These are phyloP conservation scores for Solanum hybrid DNA, from an alignment of 305 asterid genomes.

Conservation along the genomic window DNA sequence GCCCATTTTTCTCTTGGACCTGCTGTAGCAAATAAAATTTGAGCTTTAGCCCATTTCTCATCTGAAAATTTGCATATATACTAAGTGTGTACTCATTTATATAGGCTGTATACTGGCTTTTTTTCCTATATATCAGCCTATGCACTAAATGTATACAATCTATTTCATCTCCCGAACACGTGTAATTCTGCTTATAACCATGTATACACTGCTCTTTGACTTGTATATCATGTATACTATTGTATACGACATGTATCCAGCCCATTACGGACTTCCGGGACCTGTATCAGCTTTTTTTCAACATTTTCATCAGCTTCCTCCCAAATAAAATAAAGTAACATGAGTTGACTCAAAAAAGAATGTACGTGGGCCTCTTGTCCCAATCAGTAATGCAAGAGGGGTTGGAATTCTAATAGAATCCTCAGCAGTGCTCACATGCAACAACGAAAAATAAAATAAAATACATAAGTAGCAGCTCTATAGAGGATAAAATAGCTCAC, in stretches of 20 bases:
- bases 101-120: not conserved
- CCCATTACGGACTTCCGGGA: not conserved
- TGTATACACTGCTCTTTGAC: not conserved
- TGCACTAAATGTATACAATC: not conserved
- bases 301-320: not conserved
- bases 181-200: no score
- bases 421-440: no score
- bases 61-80: no score
- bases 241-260: not conserved
- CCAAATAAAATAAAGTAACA: no score
- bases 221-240: not conserved
- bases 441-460: no score
- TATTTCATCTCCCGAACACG: not conserved
- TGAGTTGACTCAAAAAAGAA: not conserved
- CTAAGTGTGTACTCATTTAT: not conserved
- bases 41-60: not conserved
- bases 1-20: not conserved
- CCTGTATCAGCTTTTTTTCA: not conserved
- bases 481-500: no score
- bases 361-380: no score
- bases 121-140: not conserved
- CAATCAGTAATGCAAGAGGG: no score
- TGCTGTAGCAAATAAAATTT: not conserved
- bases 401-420: no score
- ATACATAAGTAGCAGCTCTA: no score